Evolutionary conservation across 23 red algal genomes (phyloP).

Genomic region (Chondrus crispus): DNA sequence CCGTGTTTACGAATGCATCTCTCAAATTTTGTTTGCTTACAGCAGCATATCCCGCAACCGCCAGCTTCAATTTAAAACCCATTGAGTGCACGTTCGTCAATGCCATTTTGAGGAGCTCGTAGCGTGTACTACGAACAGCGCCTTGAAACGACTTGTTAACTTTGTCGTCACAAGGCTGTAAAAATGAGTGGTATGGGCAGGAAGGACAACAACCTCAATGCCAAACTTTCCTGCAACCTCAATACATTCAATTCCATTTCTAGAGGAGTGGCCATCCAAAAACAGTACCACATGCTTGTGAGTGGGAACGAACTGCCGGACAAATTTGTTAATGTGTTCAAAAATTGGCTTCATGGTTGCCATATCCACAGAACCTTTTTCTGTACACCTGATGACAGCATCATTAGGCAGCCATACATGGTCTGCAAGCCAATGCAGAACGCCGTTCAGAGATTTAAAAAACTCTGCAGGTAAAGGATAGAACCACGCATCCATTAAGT

Average conservation of each 20-base stretch:
- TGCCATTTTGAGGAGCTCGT: too few relatives aligned
- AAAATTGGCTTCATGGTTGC: neutral
- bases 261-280: neutral
- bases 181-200: neutral
- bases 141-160: neutral
- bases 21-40: too few relatives aligned
- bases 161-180: neutral
- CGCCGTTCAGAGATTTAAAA: neutral
- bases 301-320: neutral
- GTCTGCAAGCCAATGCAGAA: neutral
- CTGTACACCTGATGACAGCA: neutral
- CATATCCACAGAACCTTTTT: conserved; percentile 2
- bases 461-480: neutral
- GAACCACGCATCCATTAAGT: neutral
- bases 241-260: neutral
- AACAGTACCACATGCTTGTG: neutral
- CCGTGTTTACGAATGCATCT: too few relatives aligned
- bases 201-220: neutral
- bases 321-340: neutral
- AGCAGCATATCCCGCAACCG: too few relatives aligned
- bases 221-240: neutral
- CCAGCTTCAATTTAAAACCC: too few relatives aligned
- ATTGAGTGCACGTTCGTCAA: too few relatives aligned
- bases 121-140: too few relatives aligned
- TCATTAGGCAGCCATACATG: neutral